Percentiles rank a stretch among this genome's conserved stretches.
Evolutionary conservation across 352 stramenopile genomes (phyloP).

Genomic region (Pythium vanterpoolii): DNA sequence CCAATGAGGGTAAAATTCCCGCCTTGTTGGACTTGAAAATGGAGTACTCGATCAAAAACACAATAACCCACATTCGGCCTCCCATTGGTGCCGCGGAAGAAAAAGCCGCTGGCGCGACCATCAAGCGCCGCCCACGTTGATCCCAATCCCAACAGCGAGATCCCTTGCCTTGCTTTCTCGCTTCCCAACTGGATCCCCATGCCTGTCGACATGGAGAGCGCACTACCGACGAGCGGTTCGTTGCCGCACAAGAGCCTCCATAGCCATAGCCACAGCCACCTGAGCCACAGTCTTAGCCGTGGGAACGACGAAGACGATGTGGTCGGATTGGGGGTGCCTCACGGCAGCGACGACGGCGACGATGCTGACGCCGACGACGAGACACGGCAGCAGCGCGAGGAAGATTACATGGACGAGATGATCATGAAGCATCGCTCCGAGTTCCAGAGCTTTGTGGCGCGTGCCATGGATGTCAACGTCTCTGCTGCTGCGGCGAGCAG

Average conservation of each 20-base stretch:
- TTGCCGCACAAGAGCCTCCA: background rate
- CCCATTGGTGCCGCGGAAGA: constrained; percentile 20
- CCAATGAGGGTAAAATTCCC: constrained; percentile 2
- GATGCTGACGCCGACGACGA: constrained; percentile 13
- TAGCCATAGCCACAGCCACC: constrained; percentile 21
- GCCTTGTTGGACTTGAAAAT: background rate
- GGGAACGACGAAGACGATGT: constrained; percentile 25
- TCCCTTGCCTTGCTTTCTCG: background rate
- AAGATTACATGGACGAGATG: constrained; percentile 29
- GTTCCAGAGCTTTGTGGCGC: constrained; percentile 25
- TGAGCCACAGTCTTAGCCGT: constrained; percentile 23
- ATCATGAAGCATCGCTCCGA: constrained; percentile 31
- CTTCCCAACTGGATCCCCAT: background rate
- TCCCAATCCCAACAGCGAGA: too few relatives aligned
- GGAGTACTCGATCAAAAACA: constrained; percentile 1
- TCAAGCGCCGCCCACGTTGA: too few relatives aligned
- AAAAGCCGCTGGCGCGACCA: background rate
- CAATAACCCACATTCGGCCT: constrained; percentile 10
- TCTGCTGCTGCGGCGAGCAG: background rate
- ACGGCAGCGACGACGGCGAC: constrained; percentile 15
- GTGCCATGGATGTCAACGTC: constrained; percentile 21
- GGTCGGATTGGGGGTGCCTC: constrained; percentile 17
- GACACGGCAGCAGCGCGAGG: constrained; percentile 17
- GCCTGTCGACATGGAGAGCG: constrained; percentile 17
- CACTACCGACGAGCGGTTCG: background rate